Evolutionary conservation across 495 filamentous ascomycete genomes (phyloP).

Genomic region (Aspergillus taichungensis): DNA sequence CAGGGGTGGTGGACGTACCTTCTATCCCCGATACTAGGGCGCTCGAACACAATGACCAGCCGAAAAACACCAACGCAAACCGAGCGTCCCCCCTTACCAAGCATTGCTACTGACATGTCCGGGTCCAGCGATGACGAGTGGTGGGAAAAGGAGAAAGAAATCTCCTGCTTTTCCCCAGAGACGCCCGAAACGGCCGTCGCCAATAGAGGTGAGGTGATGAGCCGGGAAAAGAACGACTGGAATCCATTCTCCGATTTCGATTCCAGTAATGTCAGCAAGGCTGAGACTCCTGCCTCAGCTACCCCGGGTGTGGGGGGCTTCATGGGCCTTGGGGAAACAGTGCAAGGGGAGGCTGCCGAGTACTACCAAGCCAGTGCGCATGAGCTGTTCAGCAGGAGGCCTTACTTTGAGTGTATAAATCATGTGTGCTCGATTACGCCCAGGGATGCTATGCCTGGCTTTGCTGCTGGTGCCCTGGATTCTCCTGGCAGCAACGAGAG

Average conservation of each 20-base stretch:
- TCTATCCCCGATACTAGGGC: slow-evolving; percentile 61
- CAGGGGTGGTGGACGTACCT: slow-evolving; percentile 87
- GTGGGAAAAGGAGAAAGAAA: slow-evolving; percentile 30
- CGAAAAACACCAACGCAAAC: slow-evolving; percentile 22
- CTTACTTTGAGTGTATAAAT: slow-evolving; percentile 43
- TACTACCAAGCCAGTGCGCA: slow-evolving; percentile 47
- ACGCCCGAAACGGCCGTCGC: slow-evolving; percentile 20
- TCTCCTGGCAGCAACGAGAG: not conserved
- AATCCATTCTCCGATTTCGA: slow-evolving; percentile 15
- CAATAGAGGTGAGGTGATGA: not conserved
- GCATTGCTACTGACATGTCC: slow-evolving; percentile 22
- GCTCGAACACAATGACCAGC: slow-evolving; percentile 28
- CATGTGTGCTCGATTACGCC: slow-evolving; percentile 39
- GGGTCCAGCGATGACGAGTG: slow-evolving; percentile 26
- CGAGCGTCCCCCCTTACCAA: slow-evolving; percentile 22
- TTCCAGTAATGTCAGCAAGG: slow-evolving; percentile 3
- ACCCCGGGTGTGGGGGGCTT: slow-evolving; percentile 9
- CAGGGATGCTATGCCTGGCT: slow-evolving; percentile 7
- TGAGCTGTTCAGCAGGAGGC: slow-evolving; percentile 38
- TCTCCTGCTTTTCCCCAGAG: slow-evolving; percentile 31
- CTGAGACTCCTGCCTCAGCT: not conserved
- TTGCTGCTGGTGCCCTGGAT: not conserved
- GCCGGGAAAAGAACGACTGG: slow-evolving; percentile 15
- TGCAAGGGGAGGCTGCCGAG: slow-evolving; percentile 40
- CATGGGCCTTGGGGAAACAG: slow-evolving; percentile 20